Evolutionary conservation across 192 early-diverging fungal genomes (phyloP).

Genomic region (Allomyces arbusculus): DNA sequence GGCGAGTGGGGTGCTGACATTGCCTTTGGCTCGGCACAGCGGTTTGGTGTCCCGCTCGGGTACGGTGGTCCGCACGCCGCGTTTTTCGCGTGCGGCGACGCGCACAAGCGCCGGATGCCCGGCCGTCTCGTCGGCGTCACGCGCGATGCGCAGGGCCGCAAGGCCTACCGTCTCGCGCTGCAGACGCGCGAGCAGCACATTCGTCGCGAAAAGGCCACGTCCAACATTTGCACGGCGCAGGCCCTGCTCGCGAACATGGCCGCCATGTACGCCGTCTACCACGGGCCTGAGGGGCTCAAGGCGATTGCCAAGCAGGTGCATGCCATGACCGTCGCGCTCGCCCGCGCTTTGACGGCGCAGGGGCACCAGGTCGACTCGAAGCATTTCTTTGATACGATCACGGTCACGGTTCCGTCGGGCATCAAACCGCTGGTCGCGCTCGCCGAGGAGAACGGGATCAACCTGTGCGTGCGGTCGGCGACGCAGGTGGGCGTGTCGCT

Average conservation of each 20-base stretch:
- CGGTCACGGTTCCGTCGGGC: conserved; percentile 46
- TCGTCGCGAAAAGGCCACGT: conserved; percentile 93
- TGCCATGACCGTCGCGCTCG: conserved; percentile 67
- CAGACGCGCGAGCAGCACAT: conserved; percentile 99
- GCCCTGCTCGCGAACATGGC: conserved; percentile 98
- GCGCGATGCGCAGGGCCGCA: conserved; percentile 68
- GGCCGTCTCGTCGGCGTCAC: conserved; percentile 92
- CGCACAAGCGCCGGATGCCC: conserved; percentile 85
- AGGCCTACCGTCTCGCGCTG: conserved; percentile 81
- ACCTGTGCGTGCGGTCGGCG: conserved; percentile 39
- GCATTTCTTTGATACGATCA: conserved; percentile 88
- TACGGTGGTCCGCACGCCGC: conserved; percentile 98
- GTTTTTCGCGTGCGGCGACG: conserved; percentile 86
- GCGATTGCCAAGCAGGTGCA: conserved; percentile 85
- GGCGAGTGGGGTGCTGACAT: conserved; percentile 96
- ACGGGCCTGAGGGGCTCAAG: conserved; percentile 81
- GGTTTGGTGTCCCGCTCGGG: conserved; percentile 96
- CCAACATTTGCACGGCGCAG: conserved; percentile 98
- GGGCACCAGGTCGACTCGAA: conserved; percentile 68
- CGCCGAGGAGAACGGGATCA: conserved; percentile 59
- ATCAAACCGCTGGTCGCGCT: conserved; percentile 42
- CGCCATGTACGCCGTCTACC: conserved; percentile 98
- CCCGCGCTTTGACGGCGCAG: conserved; percentile 42
- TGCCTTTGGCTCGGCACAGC: conserved; percentile 89
- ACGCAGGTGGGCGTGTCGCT: conserved; percentile 63